Percentiles rank a stretch among this genome's conserved stretches.
These are phyloP conservation scores for Platanthera zijinensis DNA, from an alignment of 106 monocot species.

Conservation along the genomic window DNA sequence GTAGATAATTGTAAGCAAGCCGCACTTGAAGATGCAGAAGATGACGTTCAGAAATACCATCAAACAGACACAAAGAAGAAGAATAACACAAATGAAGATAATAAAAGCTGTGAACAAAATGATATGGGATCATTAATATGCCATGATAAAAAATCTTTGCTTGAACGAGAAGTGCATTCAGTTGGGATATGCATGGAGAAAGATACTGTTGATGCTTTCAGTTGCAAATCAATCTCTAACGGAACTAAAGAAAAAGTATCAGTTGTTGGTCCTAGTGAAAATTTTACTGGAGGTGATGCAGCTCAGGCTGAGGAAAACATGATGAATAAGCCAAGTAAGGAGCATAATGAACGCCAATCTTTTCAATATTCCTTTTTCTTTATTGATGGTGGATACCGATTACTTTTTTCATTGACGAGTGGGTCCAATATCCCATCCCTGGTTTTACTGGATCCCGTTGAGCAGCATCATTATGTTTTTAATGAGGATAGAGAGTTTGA, in stretches of 20 bases:
- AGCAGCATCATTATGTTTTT: slow-evolving; percentile 60
- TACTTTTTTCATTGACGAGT: slow-evolving; percentile 61
- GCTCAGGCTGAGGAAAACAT: slow-evolving; percentile 3
- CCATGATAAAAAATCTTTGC: slow-evolving; percentile 12
- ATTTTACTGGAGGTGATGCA: slow-evolving; percentile 13
- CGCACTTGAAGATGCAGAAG: slow-evolving; percentile 14
- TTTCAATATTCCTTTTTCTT: slow-evolving; percentile 68
- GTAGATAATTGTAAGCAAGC: slow-evolving; percentile 20
- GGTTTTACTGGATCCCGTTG: slow-evolving; percentile 64
- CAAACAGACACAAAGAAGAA: slow-evolving; percentile 6
- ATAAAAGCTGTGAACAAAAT: slow-evolving; percentile 10
- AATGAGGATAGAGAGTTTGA: slow-evolving; percentile 35
- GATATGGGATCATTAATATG: slow-evolving; percentile 7
- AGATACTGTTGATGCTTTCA: slow-evolving; percentile 9
- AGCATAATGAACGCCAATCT: slow-evolving; percentile 4
- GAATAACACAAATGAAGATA: slow-evolving; percentile 11
- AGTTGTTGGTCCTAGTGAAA: not conserved
- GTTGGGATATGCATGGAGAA: slow-evolving; percentile 15
- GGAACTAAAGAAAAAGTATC: not conserved
- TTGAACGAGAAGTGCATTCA: slow-evolving; percentile 11
- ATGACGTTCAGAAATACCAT: slow-evolving; percentile 8
- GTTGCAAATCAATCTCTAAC: slow-evolving; percentile 8
- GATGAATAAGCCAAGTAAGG: slow-evolving; percentile 2
- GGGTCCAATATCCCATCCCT: slow-evolving; percentile 58
- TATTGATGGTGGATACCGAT: slow-evolving; percentile 68